Evolutionary conservation across 192 early-diverging fungal genomes (phyloP).

Genomic region (Endogone sp.): DNA sequence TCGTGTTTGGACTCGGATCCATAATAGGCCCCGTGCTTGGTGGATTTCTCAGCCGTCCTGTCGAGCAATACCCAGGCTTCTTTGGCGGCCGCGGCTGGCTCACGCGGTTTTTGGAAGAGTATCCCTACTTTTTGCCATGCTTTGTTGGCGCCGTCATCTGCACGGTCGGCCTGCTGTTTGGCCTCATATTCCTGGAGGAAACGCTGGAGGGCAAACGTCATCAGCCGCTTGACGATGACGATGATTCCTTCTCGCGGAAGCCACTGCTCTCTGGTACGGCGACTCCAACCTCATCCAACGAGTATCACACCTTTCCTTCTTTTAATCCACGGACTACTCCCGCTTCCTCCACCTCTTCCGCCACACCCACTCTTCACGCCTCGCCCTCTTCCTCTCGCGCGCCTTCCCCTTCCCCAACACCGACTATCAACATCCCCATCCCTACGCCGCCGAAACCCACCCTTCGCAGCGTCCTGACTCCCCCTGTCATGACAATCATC

Average conservation of each 20-base stretch:
- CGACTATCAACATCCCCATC: not conserved
- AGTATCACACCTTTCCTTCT: too few relatives aligned
- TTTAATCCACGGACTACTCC: too few relatives aligned
- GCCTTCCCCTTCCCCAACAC: not conserved
- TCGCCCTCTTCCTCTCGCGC: not conserved
- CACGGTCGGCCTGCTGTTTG: constrained; percentile 49
- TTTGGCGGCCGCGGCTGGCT: constrained; percentile 29
- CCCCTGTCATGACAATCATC: not conserved
- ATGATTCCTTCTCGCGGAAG: not conserved
- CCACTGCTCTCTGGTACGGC: too few relatives aligned
- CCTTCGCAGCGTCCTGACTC: not conserved
- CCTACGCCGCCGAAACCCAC: not conserved
- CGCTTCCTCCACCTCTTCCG: not conserved
- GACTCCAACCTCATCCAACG: too few relatives aligned
- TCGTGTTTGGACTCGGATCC: constrained; percentile 56
- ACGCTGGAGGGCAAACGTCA: constrained; percentile 21
- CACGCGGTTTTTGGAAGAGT: constrained; percentile 40
- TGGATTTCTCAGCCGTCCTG: constrained; percentile 66
- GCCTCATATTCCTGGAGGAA: constrained; percentile 51
- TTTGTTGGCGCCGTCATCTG: constrained; percentile 49
- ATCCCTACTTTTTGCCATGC: constrained; percentile 76
- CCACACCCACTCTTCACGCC: not conserved
- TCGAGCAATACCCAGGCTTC: constrained; percentile 42
- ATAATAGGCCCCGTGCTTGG: constrained; percentile 61
- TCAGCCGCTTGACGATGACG: not conserved